phyloP scores from a whole-genome alignment of 192 early-diverging fungal species.

The Rhizophagus prolifer region DNA sequence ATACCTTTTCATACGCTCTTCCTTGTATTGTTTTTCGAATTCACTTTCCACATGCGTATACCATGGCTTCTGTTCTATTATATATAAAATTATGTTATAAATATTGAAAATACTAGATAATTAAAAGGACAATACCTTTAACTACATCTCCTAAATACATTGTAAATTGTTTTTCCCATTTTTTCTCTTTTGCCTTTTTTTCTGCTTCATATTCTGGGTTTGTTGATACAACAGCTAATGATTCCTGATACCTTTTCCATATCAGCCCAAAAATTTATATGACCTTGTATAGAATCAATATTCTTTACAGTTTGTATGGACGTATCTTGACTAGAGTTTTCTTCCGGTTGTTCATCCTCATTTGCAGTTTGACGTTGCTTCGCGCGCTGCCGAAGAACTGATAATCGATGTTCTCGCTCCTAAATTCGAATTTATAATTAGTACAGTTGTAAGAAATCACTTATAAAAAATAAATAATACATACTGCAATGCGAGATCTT shows the following conservation, averaged over 20 bases:
- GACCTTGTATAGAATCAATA: constrained; percentile 22
- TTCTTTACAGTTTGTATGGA: neutral
- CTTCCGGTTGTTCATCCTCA: neutral
- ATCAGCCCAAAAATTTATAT: constrained; percentile 63
- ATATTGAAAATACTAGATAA: neutral
- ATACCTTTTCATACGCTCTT: neutral
- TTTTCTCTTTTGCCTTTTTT: constrained; percentile 48
- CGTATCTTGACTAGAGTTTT: neutral
- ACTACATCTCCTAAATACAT: constrained; percentile 63
- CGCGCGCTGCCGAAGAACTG: constrained; percentile 50
- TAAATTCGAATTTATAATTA: constrained; percentile 12
- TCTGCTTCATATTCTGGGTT: constrained; percentile 63
- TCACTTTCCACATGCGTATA: neutral
- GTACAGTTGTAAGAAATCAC: neutral
- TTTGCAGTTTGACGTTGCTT: constrained; percentile 25
- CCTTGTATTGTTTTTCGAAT: constrained; percentile 6
- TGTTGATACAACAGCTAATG: neutral
- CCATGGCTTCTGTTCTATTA: constrained; percentile 21
- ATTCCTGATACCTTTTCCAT: constrained; percentile 43
- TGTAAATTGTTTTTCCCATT: constrained; percentile 58
- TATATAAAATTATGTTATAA: neutral
- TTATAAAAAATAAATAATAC: constrained; percentile 9
- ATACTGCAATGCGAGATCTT: constrained; percentile 55
- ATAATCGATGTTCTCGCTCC: constrained; percentile 65
- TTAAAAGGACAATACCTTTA: constrained; percentile 30